Evolutionary conservation across 2,329 filamentous ascomycete genomes (phyloP), one percentile per base, ranked within the genome.

Genomic region (Juglanconis juglandina): DNA sequence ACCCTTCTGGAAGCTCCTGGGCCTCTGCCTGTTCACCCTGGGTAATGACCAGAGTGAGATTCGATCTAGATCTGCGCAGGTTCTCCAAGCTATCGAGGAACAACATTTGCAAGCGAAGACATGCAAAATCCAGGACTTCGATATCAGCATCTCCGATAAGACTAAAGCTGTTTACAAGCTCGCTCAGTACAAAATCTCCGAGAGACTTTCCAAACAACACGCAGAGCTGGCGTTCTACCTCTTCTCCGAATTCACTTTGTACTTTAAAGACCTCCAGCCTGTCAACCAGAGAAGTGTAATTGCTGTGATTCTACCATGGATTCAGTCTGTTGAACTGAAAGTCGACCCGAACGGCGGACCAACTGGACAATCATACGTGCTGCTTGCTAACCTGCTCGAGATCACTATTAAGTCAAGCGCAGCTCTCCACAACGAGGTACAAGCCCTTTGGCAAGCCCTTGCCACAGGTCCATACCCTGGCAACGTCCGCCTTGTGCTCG

Each of bases 111-210:
- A 72, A 58, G 76, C 76, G 3, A 79, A 90, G 66, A 95, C 87
- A 65, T 96, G 94, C 1, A 96, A 96, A 70, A 87, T 99, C 6
- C 92, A 96, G 71, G 95, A 99, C 72, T 96, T 97, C 61, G 95
- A 99, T 69, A 98, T 99, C 68, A 97, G 93, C 72, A 95, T 99
- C 60, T 96, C 94, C 0, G 96, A 99, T 76, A 98, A 97, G 76
- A 99, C 96, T 0, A 96, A 96, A 66, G 93, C 94, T 0, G 94
- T 99, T 3, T 99, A 98, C 76, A 99, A 99, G 76, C 81, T 96
- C 49, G 95, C 96, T 0, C 95, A 99, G 70, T 98, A 97, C 66
- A 94, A 98, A 71, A 96, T 96, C 30, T 98, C 95, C 0, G 92
- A 94, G 68, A 84, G 93, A 24, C 82, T 99, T 44, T 90, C 93